phyloP scores from a whole-genome alignment of 345 rosid genomes.

The Zanthoxylum bungeanum region DNA sequence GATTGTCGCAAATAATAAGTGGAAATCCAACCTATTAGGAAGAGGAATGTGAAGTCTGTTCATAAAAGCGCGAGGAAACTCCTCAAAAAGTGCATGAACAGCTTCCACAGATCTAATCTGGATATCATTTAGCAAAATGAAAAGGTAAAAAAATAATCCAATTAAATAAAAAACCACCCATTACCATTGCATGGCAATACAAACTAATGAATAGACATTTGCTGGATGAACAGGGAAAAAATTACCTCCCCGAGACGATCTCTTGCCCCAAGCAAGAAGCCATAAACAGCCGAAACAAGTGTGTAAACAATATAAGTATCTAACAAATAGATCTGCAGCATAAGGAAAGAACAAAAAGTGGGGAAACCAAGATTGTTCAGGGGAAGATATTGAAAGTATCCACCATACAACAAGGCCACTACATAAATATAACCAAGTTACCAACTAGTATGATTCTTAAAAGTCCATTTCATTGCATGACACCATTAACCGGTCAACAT shows the following conservation, averaged over 20 bases:
- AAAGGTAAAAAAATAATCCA: not conserved
- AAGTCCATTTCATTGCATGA: not conserved
- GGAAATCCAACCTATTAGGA: constrained; percentile 41
- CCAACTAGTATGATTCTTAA: not conserved
- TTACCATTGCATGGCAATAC: not conserved
- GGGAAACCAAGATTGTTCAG: not conserved
- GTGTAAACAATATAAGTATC: constrained; percentile 87
- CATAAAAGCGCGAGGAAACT: constrained; percentile 88
- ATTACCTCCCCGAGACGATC: constrained; percentile 96
- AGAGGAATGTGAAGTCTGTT: constrained; percentile 59
- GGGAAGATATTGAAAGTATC: not conserved
- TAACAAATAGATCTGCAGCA: constrained; percentile 77
- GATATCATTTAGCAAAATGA: constrained; percentile 11
- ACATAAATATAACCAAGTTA: not conserved
- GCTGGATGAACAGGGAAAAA: not conserved
- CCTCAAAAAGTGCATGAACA: constrained; percentile 77
- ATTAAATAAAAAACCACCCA: not conserved
- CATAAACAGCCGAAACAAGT: constrained; percentile 77
- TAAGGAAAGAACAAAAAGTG: constrained; percentile 5
- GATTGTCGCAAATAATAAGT: not conserved
- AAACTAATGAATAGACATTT: constrained; percentile 13
- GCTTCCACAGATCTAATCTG: constrained; percentile 96
- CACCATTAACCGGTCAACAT: not conserved
- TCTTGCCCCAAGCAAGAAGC: constrained; percentile 95
- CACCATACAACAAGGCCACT: not conserved